Base-by-base conservation (phyloP, 1,284 basidiomycete species). In the Ganoderma multipileum region DNA sequence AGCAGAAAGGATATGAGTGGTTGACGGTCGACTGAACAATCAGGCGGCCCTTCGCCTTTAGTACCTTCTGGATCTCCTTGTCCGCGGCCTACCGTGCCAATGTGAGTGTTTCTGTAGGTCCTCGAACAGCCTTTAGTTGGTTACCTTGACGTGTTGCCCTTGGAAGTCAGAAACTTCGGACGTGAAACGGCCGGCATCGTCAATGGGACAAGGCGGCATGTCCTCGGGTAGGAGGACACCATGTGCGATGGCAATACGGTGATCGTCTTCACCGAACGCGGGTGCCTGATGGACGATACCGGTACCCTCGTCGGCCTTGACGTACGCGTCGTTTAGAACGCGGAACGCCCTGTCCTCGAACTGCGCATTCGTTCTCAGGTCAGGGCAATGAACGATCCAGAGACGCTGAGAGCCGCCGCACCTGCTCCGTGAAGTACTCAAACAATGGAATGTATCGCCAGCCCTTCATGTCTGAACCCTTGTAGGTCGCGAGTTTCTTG, bases 201-300 rank as follows among this genome's bases (percentile, higher is more conserved):
- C 95, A 67, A 99, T 87, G 42, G 98, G 98, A 80, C 96, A 98
- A 2, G 98, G 98, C 0, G 98, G 97, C 86, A 95, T 91, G 80
- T 97, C 96, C 66, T 98, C 97, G 1, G 89, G 84, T 36, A 85
- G 84, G 41, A 99, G 83, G 69, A 99, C 88, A 33, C 92, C 94
- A 78, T 98, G 87, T 2, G 90, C 91, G 70, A 98, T 87, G 38
- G 94, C 91, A 75, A 99, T 89, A 69, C 97, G 94, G 82, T 99
- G 95, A 88, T 99, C 98, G 76, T 99, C 98, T 78, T 99, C 98
- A 86, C 98, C 98, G 77, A 98, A 99, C 0, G 95, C 97, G 2
- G 98, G 98, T 1, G 98, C 96, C 83, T 99, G 98, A 80, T 99
- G 98, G 61, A 99, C 98, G 76, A 99, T 97, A 80, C 97, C 97